Evolutionary conservation across 2,329 filamentous ascomycete genomes (phyloP).

Genomic region (Colletotrichum karsti): DNA sequence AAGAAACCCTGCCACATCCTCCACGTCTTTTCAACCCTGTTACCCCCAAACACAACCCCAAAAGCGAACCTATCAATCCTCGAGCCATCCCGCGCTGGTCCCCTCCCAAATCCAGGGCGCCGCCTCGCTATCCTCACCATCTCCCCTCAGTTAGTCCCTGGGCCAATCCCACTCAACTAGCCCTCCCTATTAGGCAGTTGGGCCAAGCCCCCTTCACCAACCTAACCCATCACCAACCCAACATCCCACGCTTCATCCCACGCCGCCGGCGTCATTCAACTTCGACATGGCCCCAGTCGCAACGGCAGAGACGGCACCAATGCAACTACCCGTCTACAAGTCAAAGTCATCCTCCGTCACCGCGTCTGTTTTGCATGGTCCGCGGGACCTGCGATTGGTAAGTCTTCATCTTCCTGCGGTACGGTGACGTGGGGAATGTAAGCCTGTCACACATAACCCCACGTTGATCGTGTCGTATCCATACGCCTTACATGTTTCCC

Average conservation of each 20-base stretch:
- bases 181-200: slow-evolving; percentile 31
- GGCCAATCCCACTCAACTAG: slow-evolving; percentile 27
- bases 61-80: slow-evolving; percentile 28
- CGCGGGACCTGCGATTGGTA: slow-evolving; percentile 65
- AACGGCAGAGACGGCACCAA: slow-evolving; percentile 50
- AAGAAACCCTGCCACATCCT: slow-evolving; percentile 21
- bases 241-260: slow-evolving; percentile 44
- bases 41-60: slow-evolving; percentile 4
- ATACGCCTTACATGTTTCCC: neutral
- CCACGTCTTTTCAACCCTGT: neutral
- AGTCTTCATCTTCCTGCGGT: slow-evolving; percentile 35
- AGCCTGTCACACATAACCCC: slow-evolving; percentile 40
- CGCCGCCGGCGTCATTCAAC: slow-evolving; percentile 37
- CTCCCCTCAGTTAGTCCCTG: slow-evolving; percentile 13
- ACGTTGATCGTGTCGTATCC: slow-evolving; percentile 20
- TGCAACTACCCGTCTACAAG: slow-evolving; percentile 50
- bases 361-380: slow-evolving; percentile 66
- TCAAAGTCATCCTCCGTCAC: slow-evolving; percentile 54
- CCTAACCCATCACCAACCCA: slow-evolving; percentile 22
- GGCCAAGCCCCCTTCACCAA: slow-evolving; percentile 27
- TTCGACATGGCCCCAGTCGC: slow-evolving; percentile 59
- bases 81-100: slow-evolving; percentile 26
- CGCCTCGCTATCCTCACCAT: slow-evolving; percentile 8
- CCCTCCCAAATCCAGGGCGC: slow-evolving; percentile 17
- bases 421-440: slow-evolving; percentile 17